Evolutionary conservation across 2,329 filamentous ascomycete genomes (phyloP), one percentile per base, ranked within the genome.

Genomic region (Ceratocystis lukuohia): DNA sequence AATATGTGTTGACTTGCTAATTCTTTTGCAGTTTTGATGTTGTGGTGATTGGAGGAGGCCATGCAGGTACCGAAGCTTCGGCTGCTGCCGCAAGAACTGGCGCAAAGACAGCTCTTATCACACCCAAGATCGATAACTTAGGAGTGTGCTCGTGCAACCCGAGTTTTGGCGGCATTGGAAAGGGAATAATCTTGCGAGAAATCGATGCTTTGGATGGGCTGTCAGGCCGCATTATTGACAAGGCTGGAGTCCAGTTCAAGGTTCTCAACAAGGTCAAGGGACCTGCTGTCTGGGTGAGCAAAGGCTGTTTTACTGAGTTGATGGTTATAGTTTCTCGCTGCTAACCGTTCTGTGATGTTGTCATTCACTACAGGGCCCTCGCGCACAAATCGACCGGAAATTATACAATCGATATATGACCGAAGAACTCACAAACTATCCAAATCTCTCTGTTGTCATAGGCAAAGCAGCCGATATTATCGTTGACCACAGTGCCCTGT

Each of bases 101-200:
- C 64, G 94, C 93, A 62, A 86, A 87, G 71, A 97, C 94, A 53
- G 93, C 88, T 1, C 83, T 99, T 70, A 81, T 99, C 62, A 99
- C 94, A 1, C 94, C 93, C 1, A 91, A 88, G 68, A 76, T 90
- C 67, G 87, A 92, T 68, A 96, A 96, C 71, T 85, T 97, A 22
- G 93, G 93, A 66, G 90, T 94, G 37, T 97, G 93, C 77, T 96
- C 92, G 45, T 97, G 93, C 78, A 97, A 97, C 74, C 93, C 93
- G 1, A 96, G 91, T 70, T 96, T 99, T 73, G 94, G 94, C 48
- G 94, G 94, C n/a, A 97, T 99, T 71, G 94, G 94, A 57, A 99
- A 99, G 75, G 94, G 94, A 17, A 97, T 90, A 8, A 96, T 99
- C 79, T 80, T 99, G 63, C 87, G 93, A 53, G 94, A 99, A 76